phyloP scores from a whole-genome alignment of 2,329 filamentous ascomycete species.

The Trichoderma lentiforme region DNA sequence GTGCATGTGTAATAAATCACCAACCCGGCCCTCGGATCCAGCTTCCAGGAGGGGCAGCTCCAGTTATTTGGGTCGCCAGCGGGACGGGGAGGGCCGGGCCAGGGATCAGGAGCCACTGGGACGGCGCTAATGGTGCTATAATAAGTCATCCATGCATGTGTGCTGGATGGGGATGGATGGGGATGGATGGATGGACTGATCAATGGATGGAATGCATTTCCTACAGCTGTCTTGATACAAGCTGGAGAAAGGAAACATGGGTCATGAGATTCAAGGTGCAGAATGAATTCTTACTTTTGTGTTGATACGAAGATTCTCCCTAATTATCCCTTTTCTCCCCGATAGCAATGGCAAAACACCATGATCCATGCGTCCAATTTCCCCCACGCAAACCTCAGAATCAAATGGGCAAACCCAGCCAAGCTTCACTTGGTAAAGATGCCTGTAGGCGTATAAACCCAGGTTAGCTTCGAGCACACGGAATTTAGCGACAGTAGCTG shows the following conservation, averaged over 20 bases:
- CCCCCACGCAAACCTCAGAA: background rate
- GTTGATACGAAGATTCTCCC: background rate
- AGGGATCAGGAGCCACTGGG: background rate
- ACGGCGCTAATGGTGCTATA: background rate
- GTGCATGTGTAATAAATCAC: background rate
- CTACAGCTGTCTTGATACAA: background rate
- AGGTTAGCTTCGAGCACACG: background rate
- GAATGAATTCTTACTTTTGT: background rate
- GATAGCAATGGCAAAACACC: background rate
- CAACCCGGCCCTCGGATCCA: background rate
- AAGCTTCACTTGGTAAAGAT: background rate
- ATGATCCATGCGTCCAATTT: background rate
- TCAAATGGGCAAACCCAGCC: background rate
- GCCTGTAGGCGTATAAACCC: background rate
- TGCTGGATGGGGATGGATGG: background rate
- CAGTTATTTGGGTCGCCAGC: background rate
- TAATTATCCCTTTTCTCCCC: background rate
- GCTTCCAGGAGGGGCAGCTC: conserved; percentile 1
- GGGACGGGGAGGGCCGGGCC: conserved; percentile 7
- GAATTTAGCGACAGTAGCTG: background rate
- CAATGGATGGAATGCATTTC: background rate
- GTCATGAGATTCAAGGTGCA: background rate
- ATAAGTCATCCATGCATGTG: background rate
- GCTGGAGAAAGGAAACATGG: background rate
- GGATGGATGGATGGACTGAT: background rate